Percentiles rank a stretch among this genome's conserved stretches.
Evolutionary conservation across 2,329 filamentous ascomycete species (phyloP).

Genomic region (Penicillium griseofulvum): DNA sequence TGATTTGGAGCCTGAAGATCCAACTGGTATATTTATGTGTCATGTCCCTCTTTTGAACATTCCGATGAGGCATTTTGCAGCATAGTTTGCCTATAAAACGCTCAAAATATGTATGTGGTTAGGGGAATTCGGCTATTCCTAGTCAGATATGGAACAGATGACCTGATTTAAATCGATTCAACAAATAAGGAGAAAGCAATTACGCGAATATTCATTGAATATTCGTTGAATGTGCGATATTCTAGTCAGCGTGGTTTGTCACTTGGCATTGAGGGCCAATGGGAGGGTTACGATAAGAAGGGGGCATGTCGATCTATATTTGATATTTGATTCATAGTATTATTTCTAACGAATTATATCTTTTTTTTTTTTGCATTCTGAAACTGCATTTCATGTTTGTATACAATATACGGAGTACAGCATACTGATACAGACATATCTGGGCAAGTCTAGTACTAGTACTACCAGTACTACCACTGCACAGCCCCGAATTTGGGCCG

Average conservation of each 20-base stretch:
- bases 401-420: neutral
- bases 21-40: slow-evolving; percentile 3
- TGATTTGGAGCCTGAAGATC: neutral
- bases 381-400: neutral
- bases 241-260: slow-evolving; percentile 36
- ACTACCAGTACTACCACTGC: neutral
- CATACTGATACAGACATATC: neutral
- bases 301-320: slow-evolving; percentile 12
- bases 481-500: slow-evolving; percentile 6
- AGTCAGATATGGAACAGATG: slow-evolving; percentile 6
- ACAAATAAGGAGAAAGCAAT: slow-evolving; percentile 5
- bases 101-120: slow-evolving; percentile 2
- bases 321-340: neutral
- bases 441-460: too few relatives aligned
- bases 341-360: neutral
- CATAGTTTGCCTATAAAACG: slow-evolving; percentile 4
- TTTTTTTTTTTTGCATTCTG: neutral
- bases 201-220: slow-evolving; percentile 6
- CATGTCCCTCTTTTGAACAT: slow-evolving; percentile 9
- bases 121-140: neutral
- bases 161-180: neutral
- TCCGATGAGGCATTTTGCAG: slow-evolving; percentile 21
- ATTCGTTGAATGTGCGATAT: slow-evolving; percentile 8
- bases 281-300: slow-evolving; percentile 27
- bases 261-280: slow-evolving; percentile 27